These are phyloP conservation scores for Barnettozyma californica DNA, from an alignment of 805 yeast species.

Conservation along the genomic window DNA sequence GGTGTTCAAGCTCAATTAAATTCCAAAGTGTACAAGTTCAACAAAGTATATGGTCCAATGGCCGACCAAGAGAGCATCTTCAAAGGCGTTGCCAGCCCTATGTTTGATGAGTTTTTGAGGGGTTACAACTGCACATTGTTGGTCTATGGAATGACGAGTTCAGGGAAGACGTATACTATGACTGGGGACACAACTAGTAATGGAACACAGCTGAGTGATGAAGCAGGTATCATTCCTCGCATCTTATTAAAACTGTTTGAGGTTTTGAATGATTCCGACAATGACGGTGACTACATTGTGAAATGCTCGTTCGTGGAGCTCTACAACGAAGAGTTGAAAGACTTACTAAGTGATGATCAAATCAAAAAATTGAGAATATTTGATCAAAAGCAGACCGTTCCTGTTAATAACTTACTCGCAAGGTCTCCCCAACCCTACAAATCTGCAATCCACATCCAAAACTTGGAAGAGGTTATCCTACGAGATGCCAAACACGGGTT, in stretches of 20 bases:
- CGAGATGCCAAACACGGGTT: slow-evolving; percentile 53
- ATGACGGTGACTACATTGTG: slow-evolving; percentile 51
- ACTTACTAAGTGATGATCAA: slow-evolving; percentile 44
- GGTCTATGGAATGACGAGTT: slow-evolving; percentile 91
- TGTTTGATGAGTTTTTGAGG: slow-evolving; percentile 59
- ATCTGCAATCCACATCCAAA: slow-evolving; percentile 48
- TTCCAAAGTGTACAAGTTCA: slow-evolving; percentile 62
- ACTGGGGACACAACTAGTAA: slow-evolving; percentile 51
- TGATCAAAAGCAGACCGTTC: slow-evolving; percentile 31
- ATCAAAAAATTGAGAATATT: slow-evolving; percentile 49
- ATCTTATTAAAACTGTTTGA: slow-evolving; percentile 52
- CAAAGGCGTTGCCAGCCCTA: slow-evolving; percentile 58
- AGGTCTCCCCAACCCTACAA: slow-evolving; percentile 10
- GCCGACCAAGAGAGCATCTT: slow-evolving; percentile 68
- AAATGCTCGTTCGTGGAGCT: slow-evolving; percentile 79
- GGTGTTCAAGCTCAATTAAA: slow-evolving; percentile 36
- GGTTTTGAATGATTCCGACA: slow-evolving; percentile 33
- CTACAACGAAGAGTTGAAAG: slow-evolving; percentile 82
- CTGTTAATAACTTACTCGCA: not conserved
- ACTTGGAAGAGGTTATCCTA: slow-evolving; percentile 57
- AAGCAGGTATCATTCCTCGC: slow-evolving; percentile 69
- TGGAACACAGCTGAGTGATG: slow-evolving; percentile 31
- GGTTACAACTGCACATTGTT: slow-evolving; percentile 80
- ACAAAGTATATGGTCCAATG: slow-evolving; percentile 77
- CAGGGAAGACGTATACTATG: slow-evolving; percentile 82